Percentiles rank a stretch among this genome's conserved stretches.
Evolutionary conservation across 2,329 filamentous ascomycete genomes (phyloP).

Genomic region (Fonsecaea multimorphosa): DNA sequence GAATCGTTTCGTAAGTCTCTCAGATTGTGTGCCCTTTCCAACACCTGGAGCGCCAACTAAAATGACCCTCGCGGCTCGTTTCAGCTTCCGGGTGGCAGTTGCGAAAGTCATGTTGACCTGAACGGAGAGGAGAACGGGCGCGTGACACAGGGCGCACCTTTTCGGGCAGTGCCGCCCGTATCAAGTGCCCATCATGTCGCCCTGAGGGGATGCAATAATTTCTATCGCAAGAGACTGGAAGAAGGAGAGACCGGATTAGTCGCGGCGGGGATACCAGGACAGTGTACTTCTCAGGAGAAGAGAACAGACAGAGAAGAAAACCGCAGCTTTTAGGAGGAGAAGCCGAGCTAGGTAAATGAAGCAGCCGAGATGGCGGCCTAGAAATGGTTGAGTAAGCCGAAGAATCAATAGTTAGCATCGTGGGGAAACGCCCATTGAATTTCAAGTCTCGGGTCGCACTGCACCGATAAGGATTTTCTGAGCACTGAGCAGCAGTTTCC

Average conservation of each 20-base stretch:
- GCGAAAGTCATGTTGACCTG: constrained; percentile 35
- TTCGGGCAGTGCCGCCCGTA: constrained; percentile 6
- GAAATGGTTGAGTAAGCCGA: constrained; percentile 10
- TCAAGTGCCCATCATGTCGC: constrained; percentile 26
- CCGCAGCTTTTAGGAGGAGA: constrained; percentile 3
- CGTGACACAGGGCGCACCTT: neutral
- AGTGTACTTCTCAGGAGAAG: neutral
- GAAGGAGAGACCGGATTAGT: neutral
- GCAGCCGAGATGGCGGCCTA: constrained; percentile 5
- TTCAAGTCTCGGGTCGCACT: neutral
- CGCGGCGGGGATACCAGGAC: neutral
- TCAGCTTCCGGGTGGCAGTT: constrained; percentile 61
- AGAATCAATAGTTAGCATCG: constrained; percentile 6
- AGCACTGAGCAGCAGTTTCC: neutral
- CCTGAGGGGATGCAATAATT: neutral
- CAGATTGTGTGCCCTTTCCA: constrained; percentile 94
- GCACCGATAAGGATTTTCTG: constrained; percentile 7
- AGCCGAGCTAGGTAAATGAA: constrained; percentile 1
- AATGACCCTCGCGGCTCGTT: constrained; percentile 86
- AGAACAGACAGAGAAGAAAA: neutral
- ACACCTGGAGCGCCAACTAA: constrained; percentile 95
- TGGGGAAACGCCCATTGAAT: constrained; percentile 11
- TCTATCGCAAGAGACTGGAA: neutral
- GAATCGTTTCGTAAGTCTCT: constrained; percentile 83
- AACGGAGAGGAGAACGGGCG: constrained; percentile 3